Evolutionary conservation across 202 grass and related monocot genomes (phyloP), one percentile per base, ranked within the genome.

Genomic region (Zoysia matrella): DNA sequence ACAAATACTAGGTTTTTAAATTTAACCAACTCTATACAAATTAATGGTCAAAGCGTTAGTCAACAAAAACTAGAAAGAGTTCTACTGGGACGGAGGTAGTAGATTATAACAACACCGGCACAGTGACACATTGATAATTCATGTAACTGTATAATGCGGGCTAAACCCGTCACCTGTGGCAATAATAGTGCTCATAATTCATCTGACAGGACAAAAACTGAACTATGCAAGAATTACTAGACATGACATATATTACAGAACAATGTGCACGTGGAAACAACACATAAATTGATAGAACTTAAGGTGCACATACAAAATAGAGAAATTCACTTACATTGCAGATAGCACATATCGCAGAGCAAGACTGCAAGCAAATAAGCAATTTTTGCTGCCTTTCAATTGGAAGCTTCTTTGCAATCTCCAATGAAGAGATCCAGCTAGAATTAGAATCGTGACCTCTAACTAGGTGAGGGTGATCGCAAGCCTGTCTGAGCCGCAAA

Each of bases 401-500:
- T 22, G 22, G 22, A 22, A 22, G 22, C 22, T 22, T 22, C 22
- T 22, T 22, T 22, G 22, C 22, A 22, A 22, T 22, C 22, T 22
- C 22, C 22, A 22, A 22, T 22, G 22, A 22, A 22, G 22, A 22
- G 22, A 22, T 22, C 22, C 22, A 22, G 22, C 22, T 22, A 22
- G 22, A 22, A 22, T 22, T 22, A 22, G 22, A 22, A 22, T 22
- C 22, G 22, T 22, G 22, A 22, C 22, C 22, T 22, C 22, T 22
- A 22, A 22, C 22, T 22, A 22, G 22, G 22, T 22, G 22, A 22
- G 22, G 93, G 65, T 99, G 93, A 80, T 94, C 93, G 51, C 96
- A 99, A 72, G 96, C 96, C 78, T 99, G 96, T 61, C 96, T 90
- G 65, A 99, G 89, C 83, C 96, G 82, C 74, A 99, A 91, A 86